Conservation (phyloP, 225 moss, liverwort and hornwort species). For the Rhytidiadelphus loreus region DNA sequence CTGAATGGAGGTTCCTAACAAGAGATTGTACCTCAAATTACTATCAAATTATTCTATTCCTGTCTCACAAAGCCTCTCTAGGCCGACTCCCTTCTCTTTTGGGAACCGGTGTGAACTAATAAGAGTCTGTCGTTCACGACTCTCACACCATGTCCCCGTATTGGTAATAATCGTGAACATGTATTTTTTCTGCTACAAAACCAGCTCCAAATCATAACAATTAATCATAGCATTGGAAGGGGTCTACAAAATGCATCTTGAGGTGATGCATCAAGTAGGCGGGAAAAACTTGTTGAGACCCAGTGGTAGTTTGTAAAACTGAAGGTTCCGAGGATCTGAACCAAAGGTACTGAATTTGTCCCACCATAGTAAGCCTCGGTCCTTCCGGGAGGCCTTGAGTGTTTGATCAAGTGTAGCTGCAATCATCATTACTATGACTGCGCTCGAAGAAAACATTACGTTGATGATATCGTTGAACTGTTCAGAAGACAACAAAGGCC, state of each 20-base stretch:
- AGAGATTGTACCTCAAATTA: not conserved
- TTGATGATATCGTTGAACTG: constrained; percentile 90
- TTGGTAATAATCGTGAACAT: not conserved
- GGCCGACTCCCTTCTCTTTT: not conserved
- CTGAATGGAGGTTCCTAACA: not conserved
- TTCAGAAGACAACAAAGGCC: not conserved
- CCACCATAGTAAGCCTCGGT: constrained; percentile 93
- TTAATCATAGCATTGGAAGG: not conserved
- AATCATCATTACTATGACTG: constrained; percentile 55
- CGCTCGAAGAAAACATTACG: constrained; percentile 59
- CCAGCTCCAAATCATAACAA: not conserved
- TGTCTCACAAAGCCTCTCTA: not conserved
- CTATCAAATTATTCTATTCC: not conserved
- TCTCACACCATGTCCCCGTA: not conserved
- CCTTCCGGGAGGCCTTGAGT: constrained; percentile 57
- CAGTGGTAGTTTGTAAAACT: constrained; percentile 76
- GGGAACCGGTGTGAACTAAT: not conserved
- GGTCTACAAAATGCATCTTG: not conserved
- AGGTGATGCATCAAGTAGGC: constrained; percentile 33
- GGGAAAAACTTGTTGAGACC: constrained; percentile 86
- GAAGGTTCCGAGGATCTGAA: constrained; percentile 74
- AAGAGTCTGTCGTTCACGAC: not conserved
- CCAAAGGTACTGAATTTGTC: constrained; percentile 65
- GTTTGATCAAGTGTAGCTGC: constrained; percentile 72
- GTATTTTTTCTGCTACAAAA: not conserved